Evolutionary conservation across 179 eudicot species (phyloP).

Genomic region (Patellifolia procumbens): DNA sequence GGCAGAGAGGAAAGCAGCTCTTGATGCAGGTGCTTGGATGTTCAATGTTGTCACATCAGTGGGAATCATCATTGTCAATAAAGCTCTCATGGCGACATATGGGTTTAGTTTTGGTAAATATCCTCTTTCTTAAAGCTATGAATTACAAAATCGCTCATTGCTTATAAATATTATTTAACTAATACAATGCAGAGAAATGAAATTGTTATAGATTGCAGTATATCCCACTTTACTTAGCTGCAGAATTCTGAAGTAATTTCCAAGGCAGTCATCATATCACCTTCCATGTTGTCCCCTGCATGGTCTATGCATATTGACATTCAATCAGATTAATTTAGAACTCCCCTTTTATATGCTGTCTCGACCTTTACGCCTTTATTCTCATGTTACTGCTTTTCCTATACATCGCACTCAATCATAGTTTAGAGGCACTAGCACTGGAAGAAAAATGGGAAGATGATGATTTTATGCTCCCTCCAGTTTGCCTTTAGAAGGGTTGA

Average conservation of each 20-base stretch:
- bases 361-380: not conserved
- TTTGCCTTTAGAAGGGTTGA: not conserved
- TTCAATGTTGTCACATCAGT: constrained; percentile 42
- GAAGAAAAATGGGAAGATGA: not conserved
- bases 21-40: constrained; percentile 46
- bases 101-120: constrained; percentile 43
- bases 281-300: not conserved
- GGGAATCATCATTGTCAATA: constrained; percentile 41
- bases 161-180: not conserved
- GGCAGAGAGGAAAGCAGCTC: constrained; percentile 41
- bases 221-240: not conserved
- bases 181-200: not conserved
- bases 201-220: not conserved
- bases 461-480: not conserved
- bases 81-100: constrained; percentile 43
- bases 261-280: no score
- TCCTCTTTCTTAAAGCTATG: not conserved
- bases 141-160: not conserved
- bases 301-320: not conserved
- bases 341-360: not conserved
- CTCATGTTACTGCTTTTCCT: not conserved
- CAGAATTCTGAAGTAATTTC: not conserved
- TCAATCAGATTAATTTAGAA: not conserved
- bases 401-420: not conserved
- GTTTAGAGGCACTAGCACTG: not conserved